Evolutionary conservation across 371 early-diverging fungal species (phyloP), one percentile per base, ranked within the genome.

Genomic region (Rhizomucor miehei): DNA sequence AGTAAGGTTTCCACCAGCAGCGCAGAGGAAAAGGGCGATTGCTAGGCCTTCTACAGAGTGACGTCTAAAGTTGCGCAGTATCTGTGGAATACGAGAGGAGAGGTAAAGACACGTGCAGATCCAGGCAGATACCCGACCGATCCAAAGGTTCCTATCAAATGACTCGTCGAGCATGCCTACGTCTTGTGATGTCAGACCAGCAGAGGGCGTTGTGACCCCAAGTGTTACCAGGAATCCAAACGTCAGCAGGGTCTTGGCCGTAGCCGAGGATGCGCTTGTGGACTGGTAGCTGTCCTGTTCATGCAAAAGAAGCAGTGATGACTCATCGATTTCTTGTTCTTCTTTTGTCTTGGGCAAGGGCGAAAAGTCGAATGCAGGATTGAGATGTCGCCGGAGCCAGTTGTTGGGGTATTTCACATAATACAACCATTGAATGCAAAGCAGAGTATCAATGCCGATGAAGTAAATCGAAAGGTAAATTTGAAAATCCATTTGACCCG

Each of bases 401-500:
- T 73, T 73, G 52, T 65, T 51, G 1, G 63, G 57, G 44, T 63
- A 73, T 45, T 67, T 67, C 9, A 71, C 75, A 52, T 75, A 75
- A 47, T 72, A 75, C 20, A 75, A 49, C 75, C 75, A 75, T 56
- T 75, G 75, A 1, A 59, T 48, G 36, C 75, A 75, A 19, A 75
- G 53, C 9, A 69, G 50, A 14, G 72, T 69, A 48, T 75, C 75
- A 34, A 75, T 67, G 20, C 60, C 54, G 8, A 66, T 71, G 52
- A 64, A 75, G 24, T 75, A 75, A 44, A 71, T 62, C 1, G 75
- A 67, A 9, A 75, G 58, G 40, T 63, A 63, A 46, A 82, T 72
- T 69, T 90, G 91, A 54, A 89, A 89, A 16, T 85, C 81, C 34
- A 84, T 75, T 58, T 89, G 89, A 3, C 77, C 59, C 10, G 89